phyloP scores from a whole-genome alignment of 2,329 filamentous ascomycete genomes.

The Boeremia lycopersici region DNA sequence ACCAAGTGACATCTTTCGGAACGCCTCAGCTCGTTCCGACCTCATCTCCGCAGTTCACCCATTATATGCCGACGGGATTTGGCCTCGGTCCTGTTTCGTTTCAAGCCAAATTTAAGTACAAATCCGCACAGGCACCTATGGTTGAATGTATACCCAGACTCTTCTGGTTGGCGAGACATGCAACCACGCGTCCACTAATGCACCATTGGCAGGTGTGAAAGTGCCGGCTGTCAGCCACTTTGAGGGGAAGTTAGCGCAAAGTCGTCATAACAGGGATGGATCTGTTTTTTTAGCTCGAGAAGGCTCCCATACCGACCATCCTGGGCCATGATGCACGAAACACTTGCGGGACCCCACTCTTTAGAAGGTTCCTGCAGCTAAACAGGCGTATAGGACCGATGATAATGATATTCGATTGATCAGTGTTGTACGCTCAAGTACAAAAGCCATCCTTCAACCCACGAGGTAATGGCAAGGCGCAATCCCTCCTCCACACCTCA shows the following conservation, averaged over 20 bases:
- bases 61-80: neutral
- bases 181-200: neutral
- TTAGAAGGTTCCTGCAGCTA: neutral
- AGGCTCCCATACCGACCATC: neutral
- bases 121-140: neutral
- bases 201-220: neutral
- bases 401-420: neutral
- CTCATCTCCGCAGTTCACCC: slow-evolving; percentile 3
- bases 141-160: neutral
- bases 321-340: slow-evolving; percentile 5
- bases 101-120: neutral
- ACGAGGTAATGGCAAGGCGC: neutral
- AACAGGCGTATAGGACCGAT: neutral
- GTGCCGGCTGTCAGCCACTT: neutral
- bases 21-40: too few species aligned
- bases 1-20: too few species aligned
- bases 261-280: neutral
- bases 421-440: neutral
- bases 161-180: neutral
- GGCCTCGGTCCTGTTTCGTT: neutral
- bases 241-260: neutral
- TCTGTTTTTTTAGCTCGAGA: neutral
- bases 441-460: neutral
- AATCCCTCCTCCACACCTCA: neutral
- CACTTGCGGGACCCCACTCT: neutral